Evolutionary conservation across 164 flowering plant species (phyloP).

Genomic region (Aristolochia fimbriata): DNA sequence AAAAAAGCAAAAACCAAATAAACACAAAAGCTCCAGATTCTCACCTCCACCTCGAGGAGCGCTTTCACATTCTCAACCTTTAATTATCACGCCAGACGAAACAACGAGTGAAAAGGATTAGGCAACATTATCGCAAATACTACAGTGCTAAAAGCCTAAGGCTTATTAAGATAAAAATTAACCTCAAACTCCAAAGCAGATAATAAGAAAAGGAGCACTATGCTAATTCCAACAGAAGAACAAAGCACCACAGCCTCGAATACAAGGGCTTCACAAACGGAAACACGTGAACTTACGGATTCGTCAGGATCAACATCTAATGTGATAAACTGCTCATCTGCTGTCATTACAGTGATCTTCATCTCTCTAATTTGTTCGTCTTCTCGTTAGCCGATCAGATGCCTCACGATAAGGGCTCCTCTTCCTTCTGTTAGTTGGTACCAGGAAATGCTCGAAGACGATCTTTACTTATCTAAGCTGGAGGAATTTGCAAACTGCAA

Average conservation of each 20-base stretch:
- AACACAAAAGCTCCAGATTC: neutral
- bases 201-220: no score
- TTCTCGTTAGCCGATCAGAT: no score
- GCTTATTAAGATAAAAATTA: neutral
- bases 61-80: slow-evolving; percentile 97
- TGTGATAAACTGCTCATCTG: slow-evolving; percentile 71
- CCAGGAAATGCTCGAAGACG: no score
- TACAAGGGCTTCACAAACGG: neutral
- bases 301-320: slow-evolving; percentile 80
- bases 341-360: slow-evolving; percentile 92
- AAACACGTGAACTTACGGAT: slow-evolving; percentile 34
- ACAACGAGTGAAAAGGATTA: neutral
- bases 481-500: no score
- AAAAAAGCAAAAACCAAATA: neutral
- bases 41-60: slow-evolving; percentile 91
- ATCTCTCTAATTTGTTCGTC: slow-evolving; percentile 21
- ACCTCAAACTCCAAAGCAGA: no score
- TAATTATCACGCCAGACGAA: neutral
- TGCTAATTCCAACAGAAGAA: neutral
- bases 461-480: no score
- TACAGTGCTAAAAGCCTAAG: neutral
- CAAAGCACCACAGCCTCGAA: slow-evolving; percentile 8
- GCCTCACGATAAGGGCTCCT: no score
- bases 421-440: no score
- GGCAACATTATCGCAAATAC: no score